A percentile compares a stretch with the other conserved stretches of the same genome.
These are phyloP conservation scores for Penicillium rolfsii DNA, from an alignment of 2,329 filamentous ascomycete species.

Conservation along the genomic window DNA sequence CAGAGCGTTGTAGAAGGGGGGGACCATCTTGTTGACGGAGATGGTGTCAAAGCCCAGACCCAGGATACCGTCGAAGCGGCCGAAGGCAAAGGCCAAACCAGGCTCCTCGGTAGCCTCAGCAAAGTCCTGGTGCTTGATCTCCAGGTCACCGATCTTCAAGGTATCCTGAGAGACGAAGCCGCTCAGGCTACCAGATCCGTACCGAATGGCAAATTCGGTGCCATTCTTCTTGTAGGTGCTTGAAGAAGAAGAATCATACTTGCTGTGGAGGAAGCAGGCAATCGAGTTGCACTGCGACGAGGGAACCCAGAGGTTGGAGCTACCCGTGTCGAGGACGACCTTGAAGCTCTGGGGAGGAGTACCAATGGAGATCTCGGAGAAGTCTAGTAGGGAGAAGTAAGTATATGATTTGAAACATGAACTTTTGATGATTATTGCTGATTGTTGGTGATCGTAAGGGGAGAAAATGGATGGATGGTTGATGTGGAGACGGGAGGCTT, in stretches of 20 bases:
- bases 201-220: conserved; percentile 86
- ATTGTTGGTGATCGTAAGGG: not conserved
- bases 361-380: conserved; percentile 92
- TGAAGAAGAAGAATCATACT: conserved; percentile 90
- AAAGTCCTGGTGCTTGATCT: conserved; percentile 87
- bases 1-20: conserved; percentile 95
- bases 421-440: not conserved
- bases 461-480: not conserved
- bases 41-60: conserved; percentile 94
- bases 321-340: conserved; percentile 96
- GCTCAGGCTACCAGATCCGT: conserved; percentile 91
- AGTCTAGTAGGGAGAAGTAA: conserved; percentile 64
- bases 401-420: not conserved
- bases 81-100: conserved; percentile 95
- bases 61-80: conserved; percentile 94
- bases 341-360: conserved; percentile 95
- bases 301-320: conserved; percentile 98
- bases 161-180: conserved; percentile 92
- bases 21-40: conserved; percentile 92
- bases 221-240: conserved; percentile 95
- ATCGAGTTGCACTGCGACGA: conserved; percentile 89
- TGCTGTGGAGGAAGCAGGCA: conserved; percentile 95
- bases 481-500: conserved; percentile 48
- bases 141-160: conserved; percentile 84
- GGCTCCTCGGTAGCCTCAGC: conserved; percentile 96